phyloP scores from a whole-genome alignment of 1,284 basidiomycete species.

The Cystobasidium slooffiae region DNA sequence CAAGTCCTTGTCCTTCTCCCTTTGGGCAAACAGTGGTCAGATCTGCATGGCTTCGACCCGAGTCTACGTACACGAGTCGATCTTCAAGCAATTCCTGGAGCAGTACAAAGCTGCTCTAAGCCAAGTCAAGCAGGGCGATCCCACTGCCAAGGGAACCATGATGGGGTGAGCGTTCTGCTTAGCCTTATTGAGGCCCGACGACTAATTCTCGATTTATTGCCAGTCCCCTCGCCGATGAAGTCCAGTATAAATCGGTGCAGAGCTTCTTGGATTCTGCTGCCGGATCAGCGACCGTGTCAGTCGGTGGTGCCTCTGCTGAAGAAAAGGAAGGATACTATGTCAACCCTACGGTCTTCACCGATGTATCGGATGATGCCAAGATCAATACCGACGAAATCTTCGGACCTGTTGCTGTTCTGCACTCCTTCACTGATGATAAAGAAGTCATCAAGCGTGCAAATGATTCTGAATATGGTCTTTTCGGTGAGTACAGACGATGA shows the following conservation, averaged over 20 bases:
- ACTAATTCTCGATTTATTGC: not conserved
- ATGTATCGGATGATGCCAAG: slow-evolving; percentile 58
- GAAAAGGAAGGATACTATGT: slow-evolving; percentile 55
- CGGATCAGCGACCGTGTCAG: slow-evolving; percentile 34
- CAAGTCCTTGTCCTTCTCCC: slow-evolving; percentile 47
- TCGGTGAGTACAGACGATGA: slow-evolving; percentile 21
- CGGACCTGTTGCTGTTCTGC: slow-evolving; percentile 50
- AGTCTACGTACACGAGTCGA: slow-evolving; percentile 49
- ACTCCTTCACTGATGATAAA: slow-evolving; percentile 52
- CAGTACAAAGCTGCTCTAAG: slow-evolving; percentile 71
- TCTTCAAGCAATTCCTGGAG: slow-evolving; percentile 70
- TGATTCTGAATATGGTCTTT: slow-evolving; percentile 56
- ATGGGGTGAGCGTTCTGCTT: slow-evolving; percentile 11
- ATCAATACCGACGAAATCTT: slow-evolving; percentile 54
- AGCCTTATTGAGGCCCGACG: not conserved
- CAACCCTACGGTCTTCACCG: slow-evolving; percentile 54
- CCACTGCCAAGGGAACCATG: slow-evolving; percentile 63
- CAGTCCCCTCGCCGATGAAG: slow-evolving; percentile 47
- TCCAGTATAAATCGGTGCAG: slow-evolving; percentile 46
- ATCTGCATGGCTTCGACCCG: slow-evolving; percentile 51
- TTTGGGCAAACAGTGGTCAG: slow-evolving; percentile 45
- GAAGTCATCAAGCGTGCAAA: slow-evolving; percentile 78
- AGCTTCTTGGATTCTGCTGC: slow-evolving; percentile 45
- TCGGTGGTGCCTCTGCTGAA: slow-evolving; percentile 26
- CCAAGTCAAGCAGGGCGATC: slow-evolving; percentile 73